Percentiles rank a stretch among this genome's conserved stretches.
These are phyloP conservation scores for Periglandula ipomoeae DNA, from an alignment of 2,329 filamentous ascomycete species.

Conservation along the genomic window DNA sequence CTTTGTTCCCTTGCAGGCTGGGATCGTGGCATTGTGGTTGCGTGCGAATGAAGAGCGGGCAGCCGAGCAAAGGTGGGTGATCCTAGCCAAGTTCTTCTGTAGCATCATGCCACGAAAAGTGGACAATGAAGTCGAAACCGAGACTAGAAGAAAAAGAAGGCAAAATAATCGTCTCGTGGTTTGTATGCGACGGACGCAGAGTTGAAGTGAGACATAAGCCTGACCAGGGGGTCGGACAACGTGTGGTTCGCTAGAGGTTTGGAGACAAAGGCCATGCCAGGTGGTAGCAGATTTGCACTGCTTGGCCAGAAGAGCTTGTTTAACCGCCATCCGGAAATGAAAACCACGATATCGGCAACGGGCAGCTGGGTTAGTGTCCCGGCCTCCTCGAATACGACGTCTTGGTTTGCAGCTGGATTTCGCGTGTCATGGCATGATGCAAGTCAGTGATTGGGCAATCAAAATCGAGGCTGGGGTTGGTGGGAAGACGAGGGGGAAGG, in stretches of 20 bases:
- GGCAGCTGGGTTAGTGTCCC: not conserved
- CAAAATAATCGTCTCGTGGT: slow-evolving; percentile 3
- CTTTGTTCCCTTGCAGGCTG: slow-evolving; percentile 3
- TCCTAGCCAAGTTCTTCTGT: not conserved
- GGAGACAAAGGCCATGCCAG: not conserved
- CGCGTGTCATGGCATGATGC: not conserved
- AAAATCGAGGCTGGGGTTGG: not conserved
- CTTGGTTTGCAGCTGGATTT: not conserved
- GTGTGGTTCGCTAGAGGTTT: slow-evolving; percentile 3
- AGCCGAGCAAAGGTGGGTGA: not conserved
- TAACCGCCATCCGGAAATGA: not conserved
- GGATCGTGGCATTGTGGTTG: not conserved
- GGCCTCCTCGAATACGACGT: not conserved
- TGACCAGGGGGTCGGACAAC: slow-evolving; percentile 7
- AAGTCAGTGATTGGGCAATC: not conserved
- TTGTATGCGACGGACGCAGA: slow-evolving; percentile 10
- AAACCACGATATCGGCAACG: not conserved
- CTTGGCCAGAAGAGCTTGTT: not conserved
- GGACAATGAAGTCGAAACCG: not conserved
- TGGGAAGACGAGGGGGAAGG: not conserved
- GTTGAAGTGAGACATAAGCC: slow-evolving; percentile 10
- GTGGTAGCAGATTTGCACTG: not conserved
- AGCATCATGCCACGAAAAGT: slow-evolving; percentile 1
- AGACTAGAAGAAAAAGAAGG: not conserved
- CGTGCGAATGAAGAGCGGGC: not conserved